Percentiles rank a stretch among this genome's conserved stretches.
Evolutionary conservation across 2,329 filamentous ascomycete genomes (phyloP).

Genomic region (Botrytis fragariae): DNA sequence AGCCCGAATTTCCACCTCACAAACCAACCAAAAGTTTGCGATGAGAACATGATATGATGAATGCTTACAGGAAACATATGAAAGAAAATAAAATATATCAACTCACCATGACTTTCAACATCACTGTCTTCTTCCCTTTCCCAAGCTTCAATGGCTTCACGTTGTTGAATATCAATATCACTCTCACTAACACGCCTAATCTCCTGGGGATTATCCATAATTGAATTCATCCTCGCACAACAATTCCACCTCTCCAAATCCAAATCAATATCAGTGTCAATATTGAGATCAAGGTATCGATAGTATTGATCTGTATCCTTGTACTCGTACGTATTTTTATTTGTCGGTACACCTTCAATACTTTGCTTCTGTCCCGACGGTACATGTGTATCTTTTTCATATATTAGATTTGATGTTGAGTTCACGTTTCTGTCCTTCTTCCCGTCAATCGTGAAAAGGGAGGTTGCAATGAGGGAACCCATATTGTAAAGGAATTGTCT

Average conservation of each 20-base stretch:
- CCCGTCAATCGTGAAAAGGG: background rate
- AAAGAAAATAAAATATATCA: no score
- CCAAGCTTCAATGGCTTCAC: slow-evolving; percentile 7
- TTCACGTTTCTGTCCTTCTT: background rate
- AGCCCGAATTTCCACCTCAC: background rate
- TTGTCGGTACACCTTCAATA: background rate
- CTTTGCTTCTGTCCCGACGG: background rate
- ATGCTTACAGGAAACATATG: background rate
- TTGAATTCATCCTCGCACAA: slow-evolving; percentile 18
- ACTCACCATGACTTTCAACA: slow-evolving; percentile 16
- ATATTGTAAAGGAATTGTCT: background rate
- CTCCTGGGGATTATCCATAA: background rate
- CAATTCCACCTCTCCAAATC: slow-evolving; percentile 18
- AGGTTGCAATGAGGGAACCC: background rate
- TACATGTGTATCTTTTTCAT: background rate
- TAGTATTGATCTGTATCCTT: background rate
- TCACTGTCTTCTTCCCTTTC: slow-evolving; percentile 4
- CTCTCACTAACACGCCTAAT: no score
- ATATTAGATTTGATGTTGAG: background rate
- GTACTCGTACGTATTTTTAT: background rate
- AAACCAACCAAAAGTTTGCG: background rate
- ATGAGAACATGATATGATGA: background rate
- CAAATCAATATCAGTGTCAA: background rate
- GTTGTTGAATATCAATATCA: background rate
- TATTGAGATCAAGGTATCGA: background rate